Evolutionary conservation across 495 filamentous ascomycete genomes (phyloP).

Genomic region (Astrothelium macrocarpum): DNA sequence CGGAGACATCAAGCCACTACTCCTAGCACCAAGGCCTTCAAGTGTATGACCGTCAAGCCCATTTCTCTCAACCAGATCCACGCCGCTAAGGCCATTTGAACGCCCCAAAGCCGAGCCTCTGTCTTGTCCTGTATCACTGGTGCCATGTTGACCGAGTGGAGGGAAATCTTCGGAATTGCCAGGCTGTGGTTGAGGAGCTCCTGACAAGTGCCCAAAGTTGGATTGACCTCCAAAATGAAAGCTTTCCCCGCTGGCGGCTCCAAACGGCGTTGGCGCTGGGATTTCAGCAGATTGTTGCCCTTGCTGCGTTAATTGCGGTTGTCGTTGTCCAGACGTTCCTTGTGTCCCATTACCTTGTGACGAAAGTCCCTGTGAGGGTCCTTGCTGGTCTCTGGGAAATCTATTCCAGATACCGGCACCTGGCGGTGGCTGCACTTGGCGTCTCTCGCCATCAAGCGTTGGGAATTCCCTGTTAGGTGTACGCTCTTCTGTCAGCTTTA

Average conservation of each 20-base stretch:
- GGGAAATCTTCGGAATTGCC: constrained; percentile 62
- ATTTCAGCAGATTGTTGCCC: background rate
- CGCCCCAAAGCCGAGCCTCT: background rate
- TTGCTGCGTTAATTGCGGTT: background rate
- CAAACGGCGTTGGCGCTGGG: background rate
- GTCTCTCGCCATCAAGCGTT: background rate
- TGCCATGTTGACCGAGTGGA: constrained; percentile 60
- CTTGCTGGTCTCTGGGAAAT: constrained; percentile 2
- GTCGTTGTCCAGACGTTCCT: background rate
- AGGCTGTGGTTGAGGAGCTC: constrained; percentile 15
- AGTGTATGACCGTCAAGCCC: constrained; percentile 32
- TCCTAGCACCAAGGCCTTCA: constrained; percentile 8
- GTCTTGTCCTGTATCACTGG: constrained; percentile 63
- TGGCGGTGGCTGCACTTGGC: background rate
- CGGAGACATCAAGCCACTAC: background rate
- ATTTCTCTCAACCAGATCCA: constrained; percentile 44
- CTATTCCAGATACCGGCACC: constrained; percentile 3
- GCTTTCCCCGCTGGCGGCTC: background rate
- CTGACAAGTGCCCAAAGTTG: constrained; percentile 11
- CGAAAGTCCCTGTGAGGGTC: background rate
- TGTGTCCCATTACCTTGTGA: background rate
- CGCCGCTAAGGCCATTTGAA: background rate
- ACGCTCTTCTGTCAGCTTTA: background rate
- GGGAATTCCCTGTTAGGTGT: background rate
- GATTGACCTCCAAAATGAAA: constrained; percentile 2